Evolutionary conservation across 1,284 basidiomycete species (phyloP), one percentile per base, ranked within the genome.

Genomic region (Trichosporon inkin): DNA sequence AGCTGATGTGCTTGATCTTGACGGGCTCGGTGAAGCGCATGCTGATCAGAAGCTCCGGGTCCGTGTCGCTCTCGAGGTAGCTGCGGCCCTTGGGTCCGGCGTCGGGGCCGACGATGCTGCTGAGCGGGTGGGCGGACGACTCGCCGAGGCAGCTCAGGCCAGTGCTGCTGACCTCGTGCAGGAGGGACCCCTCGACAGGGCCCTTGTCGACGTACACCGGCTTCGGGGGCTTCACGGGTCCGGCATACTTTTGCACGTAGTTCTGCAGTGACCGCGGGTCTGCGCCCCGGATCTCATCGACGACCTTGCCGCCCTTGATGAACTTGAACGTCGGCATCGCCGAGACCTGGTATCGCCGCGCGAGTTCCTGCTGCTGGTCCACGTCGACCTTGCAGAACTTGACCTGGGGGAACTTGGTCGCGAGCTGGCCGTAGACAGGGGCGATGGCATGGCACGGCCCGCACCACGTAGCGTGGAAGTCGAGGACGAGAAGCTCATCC

Each of bases 1-100:
- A 80, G 39, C 84, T 79, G 65, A 92, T 82, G n/a, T 85, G 82
- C 60, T 86, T 86, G 57, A 91, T 79, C 67, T 86, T 85, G 57
- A 91, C 88, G 32, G 84, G 79, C 77, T 90, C 88, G 73, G 88
- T 88, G 81, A 92, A 92, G 20, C 83, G 81, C 57, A 91, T 82
- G 64, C 81, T 87, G 57, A 91, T 69, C 28, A 91, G 80, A 16
- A 92, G 86, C 70, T 89, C 89, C 8, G 76, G 65, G 71, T 92
- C 90, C 1, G 84, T 85, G 71, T 92, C 89, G 69, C 87, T 89
- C 66, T 87, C 82, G 61, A 92, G 81, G 73, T 84, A 88, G 36
- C 76, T 88, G 84, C 69, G 69, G 10, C 78, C 79, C 57, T 74
- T 77, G 14, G 78, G 73, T 7, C 74, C 80, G 11, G 77, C 75